phyloP scores from a whole-genome alignment of 1,284 basidiomycete species.

The Schizophyllum amplum region DNA sequence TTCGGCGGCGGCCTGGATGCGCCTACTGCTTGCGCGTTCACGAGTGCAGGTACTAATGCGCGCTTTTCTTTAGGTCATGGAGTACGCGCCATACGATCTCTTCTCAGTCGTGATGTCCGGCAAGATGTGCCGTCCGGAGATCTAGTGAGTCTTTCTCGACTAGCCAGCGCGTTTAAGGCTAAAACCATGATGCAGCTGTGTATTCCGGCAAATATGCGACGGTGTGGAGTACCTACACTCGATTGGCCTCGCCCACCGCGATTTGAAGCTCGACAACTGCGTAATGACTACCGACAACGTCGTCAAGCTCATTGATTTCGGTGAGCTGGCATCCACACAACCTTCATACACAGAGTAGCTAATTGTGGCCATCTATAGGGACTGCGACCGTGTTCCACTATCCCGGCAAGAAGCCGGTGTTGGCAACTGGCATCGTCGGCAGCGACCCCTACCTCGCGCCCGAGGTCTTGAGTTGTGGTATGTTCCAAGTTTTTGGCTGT shows the following conservation, averaged over 20 bases:
- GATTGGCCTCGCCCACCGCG: constrained; percentile 95
- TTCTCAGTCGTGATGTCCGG: constrained; percentile 99
- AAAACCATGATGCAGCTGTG: neutral
- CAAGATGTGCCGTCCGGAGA: constrained; percentile 96
- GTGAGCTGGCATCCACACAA: neutral
- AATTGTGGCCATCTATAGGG: constrained; percentile 21
- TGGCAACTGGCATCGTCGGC: constrained; percentile 88
- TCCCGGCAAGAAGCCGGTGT: constrained; percentile 73
- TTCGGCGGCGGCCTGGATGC: neutral
- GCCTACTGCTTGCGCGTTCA: neutral
- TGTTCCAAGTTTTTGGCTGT: constrained; percentile 41
- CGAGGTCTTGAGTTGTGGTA: constrained; percentile 54
- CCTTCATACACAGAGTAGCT: neutral
- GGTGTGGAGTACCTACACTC: constrained; percentile 98
- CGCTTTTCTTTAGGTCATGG: constrained; percentile 74
- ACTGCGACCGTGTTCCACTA: constrained; percentile 99
- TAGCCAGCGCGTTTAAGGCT: too few relatives aligned
- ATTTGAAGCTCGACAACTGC: constrained; percentile 99
- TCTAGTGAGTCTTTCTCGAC: constrained; percentile 68
- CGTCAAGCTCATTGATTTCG: constrained; percentile 99
- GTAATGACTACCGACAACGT: constrained; percentile 94
- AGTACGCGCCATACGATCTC: constrained; percentile 97
- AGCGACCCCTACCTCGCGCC: constrained; percentile 98
- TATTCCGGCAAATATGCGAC: constrained; percentile 97
- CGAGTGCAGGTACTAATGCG: neutral